Evolutionary conservation across 192 early-diverging fungal genomes (phyloP), one percentile per base, ranked within the genome.

Genomic region (Rhizophagus prolifer): DNA sequence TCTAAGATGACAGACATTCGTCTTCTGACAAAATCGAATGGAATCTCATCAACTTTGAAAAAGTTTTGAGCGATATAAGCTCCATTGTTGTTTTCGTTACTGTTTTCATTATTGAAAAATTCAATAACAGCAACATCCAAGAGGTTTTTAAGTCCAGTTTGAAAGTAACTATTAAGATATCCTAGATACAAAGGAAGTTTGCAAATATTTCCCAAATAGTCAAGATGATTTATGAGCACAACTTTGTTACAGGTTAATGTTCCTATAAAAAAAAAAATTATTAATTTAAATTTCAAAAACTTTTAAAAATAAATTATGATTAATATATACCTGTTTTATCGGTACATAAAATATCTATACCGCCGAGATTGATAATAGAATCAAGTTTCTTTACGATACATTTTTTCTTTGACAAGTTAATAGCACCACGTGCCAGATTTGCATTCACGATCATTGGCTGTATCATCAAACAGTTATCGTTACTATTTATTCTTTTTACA

Each of bases 11-110:
- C 85, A 26, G 87, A 84, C 75, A 88, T 76, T 72, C 86, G 79
- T 8, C 87, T 84, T 31, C 85, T 85, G 9, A 82, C 80, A 60
- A 88, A 88, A 38, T 88, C 87, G 70, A 88, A 88, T 4, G 87
- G 85, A 34, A 88, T 82, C 74, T 88, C 87, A 41, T 85, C 87
- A 12, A 86, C 25, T 54, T 80, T 79, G 4, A 63, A 10, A 54
- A 80, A 86, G 0, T 75, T 44, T 25, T 62, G 58, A 1, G 64
- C 31, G 19, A 82, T 70, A 5, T 72, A 54, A 14, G 74, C 77
- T 10, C 72, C 81, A n/a, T 74, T 16, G 16, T n/a, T n/a, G n/a
- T n/a, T n/a, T n/a, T n/a, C n/a, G n/a, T n/a, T n/a, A 58, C 58
- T n/a, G 4, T 58, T 30, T 54, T 69, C 69, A 46, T 78, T 75